Evolutionary conservation across 1,284 basidiomycete species (phyloP).

Genomic region (Microbotryum saponariae): DNA sequence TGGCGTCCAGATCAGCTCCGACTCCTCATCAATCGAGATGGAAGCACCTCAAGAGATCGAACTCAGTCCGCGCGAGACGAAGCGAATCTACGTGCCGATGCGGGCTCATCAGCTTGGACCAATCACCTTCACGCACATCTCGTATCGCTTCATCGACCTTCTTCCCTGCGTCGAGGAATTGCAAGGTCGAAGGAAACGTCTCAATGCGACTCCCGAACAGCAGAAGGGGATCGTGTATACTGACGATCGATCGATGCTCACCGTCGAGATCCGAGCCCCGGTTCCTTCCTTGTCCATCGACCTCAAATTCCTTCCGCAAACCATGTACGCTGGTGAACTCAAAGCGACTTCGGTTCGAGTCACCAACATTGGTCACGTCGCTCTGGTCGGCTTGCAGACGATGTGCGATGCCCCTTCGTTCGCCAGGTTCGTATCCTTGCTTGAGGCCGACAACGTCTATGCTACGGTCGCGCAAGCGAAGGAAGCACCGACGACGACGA

Average conservation of each 20-base stretch:
- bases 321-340: conserved; percentile 40
- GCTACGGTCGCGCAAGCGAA: neutral
- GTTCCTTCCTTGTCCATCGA: conserved; percentile 39
- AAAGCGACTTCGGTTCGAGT: conserved; percentile 33
- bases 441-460: neutral
- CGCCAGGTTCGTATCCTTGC: conserved; percentile 9
- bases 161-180: conserved; percentile 44
- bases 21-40: conserved; percentile 20
- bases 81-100: conserved; percentile 38
- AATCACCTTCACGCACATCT: conserved; percentile 37
- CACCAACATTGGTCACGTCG: conserved; percentile 38
- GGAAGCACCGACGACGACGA: neutral
- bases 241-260: conserved; percentile 40
- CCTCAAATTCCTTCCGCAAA: conserved; percentile 32
- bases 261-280: conserved; percentile 38
- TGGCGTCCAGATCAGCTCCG: conserved; percentile 23
- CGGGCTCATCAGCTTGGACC: conserved; percentile 29
- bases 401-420: conserved; percentile 35
- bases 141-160: conserved; percentile 44
- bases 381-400: conserved; percentile 36
- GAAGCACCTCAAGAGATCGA: conserved; percentile 37
- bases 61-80: conserved; percentile 41
- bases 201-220: conserved; percentile 44
- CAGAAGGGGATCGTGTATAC: conserved; percentile 43
- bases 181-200: conserved; percentile 40